These are phyloP conservation scores for Plantago elongata DNA, from an alignment of 257 asterid species.

Conservation along the genomic window DNA sequence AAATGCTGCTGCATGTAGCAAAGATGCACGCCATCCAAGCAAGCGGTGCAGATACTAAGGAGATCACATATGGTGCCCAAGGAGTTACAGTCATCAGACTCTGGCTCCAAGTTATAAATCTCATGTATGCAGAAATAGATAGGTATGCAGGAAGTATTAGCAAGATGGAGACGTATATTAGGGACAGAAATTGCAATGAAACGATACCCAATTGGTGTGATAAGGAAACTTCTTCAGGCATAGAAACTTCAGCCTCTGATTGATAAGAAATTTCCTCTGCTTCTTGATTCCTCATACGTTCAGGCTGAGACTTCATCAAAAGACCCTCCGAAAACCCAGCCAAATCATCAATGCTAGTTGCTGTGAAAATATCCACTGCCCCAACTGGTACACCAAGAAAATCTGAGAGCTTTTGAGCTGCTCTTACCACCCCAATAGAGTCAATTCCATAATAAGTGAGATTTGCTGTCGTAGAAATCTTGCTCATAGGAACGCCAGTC, in stretches of 20 bases:
- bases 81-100: conserved; percentile 24
- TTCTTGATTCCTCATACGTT: conserved; percentile 24
- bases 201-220: conserved; percentile 36
- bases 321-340: conserved; percentile 64
- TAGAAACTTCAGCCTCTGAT: conserved; percentile 34
- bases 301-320: conserved; percentile 49
- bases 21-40: conserved; percentile 68
- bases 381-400: conserved; percentile 80
- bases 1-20: conserved; percentile 49
- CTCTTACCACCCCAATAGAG: conserved; percentile 92
- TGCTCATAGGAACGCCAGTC: conserved; percentile 46
- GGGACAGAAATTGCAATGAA: conserved; percentile 51
- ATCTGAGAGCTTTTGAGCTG: conserved; percentile 86
- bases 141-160: conserved; percentile 55
- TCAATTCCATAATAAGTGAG: conserved; percentile 72
- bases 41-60: conserved; percentile 49
- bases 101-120: conserved; percentile 26
- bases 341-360: conserved; percentile 73
- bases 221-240: conserved; percentile 37
- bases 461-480: conserved; percentile 58
- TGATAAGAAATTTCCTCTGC: conserved; percentile 34
- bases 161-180: conserved; percentile 43
- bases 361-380: conserved; percentile 83
- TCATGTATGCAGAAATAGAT: conserved; percentile 37
- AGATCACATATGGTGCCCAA: conserved; percentile 33